Evolutionary conservation across 805 yeast species (phyloP), one percentile per base, ranked within the genome.

Genomic region (Sugiyamaella americana): DNA sequence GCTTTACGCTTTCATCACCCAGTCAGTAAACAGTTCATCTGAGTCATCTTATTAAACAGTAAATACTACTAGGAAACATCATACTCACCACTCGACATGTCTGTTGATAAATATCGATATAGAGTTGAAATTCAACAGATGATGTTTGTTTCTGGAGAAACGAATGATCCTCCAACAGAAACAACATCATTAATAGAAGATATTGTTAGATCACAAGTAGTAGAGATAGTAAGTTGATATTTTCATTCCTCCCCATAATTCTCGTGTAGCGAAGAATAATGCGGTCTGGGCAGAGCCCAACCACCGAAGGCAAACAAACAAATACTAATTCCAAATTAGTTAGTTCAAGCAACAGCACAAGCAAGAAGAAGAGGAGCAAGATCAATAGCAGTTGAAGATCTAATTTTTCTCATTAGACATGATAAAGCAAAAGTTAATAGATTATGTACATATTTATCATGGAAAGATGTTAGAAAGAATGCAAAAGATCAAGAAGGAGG

Each of bases 71-170:
- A n/a, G n/a, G n/a, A n/a, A n/a, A n/a, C n/a, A n/a, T n/a, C n/a
- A n/a, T n/a, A n/a, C n/a, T n/a, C n/a, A n/a, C n/a, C n/a, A n/a
- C n/a, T n/a, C n/a, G n/a, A n/a, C n/a, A n/a, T n/a, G n/a, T n/a
- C n/a, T n/a, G n/a, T n/a, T n/a, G 60, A 58, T 37, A 58, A 58
- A 44, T 81, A 85, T 68, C 80, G 82, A 60, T 93, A 91, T 65
- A 73, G 95, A 48, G 78, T 85, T 34, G 98, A 93, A 69, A 93
- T 93, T 58, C 98, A 93, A 66, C 93, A 69, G 49, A 93, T 93
- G 98, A 93, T 93, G 98, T 93, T 93, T 71, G 98, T 93, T 47
- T 76, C 84, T 46, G 98, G 98, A 2, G 98, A 93, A 63, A 79
- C 93, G 0, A 86, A 85, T 55, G 98, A 93, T 58, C 94, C 98